phyloP scores from a whole-genome alignment of 306 rosid species.

The Biancaea sappan region DNA sequence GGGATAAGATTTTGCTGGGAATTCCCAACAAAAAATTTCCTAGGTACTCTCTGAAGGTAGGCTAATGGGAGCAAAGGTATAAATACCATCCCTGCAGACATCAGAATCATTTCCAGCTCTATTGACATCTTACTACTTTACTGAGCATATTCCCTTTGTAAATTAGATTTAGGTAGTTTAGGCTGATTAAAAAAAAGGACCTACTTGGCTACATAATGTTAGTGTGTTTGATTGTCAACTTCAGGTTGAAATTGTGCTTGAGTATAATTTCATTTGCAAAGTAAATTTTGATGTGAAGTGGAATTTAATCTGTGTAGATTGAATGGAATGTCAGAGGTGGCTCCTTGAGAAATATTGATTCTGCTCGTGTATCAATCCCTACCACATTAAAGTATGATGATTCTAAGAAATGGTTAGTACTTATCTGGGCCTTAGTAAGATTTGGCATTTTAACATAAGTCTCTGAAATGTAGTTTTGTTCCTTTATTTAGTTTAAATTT shows the following conservation, averaged over 20 bases:
- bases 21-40: too few species aligned
- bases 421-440: conserved; percentile 17
- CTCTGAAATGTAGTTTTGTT: conserved; percentile 22
- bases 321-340: conserved; percentile 89
- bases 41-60: too few species aligned
- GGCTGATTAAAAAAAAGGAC: too few species aligned
- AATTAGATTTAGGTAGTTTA: too few species aligned
- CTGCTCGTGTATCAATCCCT: conserved; percentile 93
- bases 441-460: background rate
- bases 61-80: too few species aligned
- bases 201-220: background rate
- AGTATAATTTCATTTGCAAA: conserved; percentile 23
- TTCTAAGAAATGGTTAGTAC: conserved; percentile 79
- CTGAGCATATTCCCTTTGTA: too few species aligned
- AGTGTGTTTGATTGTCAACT: conserved; percentile 9
- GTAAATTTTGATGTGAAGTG: conserved; percentile 27
- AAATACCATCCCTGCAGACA: too few species aligned
- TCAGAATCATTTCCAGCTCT: too few species aligned
- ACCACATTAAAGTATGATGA: conserved; percentile 80
- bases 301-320: conserved; percentile 58
- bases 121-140: too few species aligned
- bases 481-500: conserved; percentile 23
- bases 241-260: conserved; percentile 32
- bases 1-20: too few species aligned
- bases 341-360: conserved; percentile 76